Percentiles rank a stretch among this genome's conserved stretches.
These are phyloP conservation scores for Colletotrichum incanum DNA, from an alignment of 2,329 filamentous ascomycete species.

Conservation along the genomic window DNA sequence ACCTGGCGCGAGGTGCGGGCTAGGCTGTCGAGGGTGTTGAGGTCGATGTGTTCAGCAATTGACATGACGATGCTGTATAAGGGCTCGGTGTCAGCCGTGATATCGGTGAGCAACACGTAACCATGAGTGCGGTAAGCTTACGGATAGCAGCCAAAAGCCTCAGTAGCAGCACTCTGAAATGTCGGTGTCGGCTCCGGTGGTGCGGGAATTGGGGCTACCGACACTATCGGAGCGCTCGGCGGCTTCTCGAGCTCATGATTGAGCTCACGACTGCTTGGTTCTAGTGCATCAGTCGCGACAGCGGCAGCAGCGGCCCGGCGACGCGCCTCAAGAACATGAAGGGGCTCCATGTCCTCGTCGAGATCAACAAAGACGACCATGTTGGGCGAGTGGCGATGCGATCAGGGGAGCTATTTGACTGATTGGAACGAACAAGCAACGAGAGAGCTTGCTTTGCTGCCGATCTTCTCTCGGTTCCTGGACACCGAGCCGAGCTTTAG, in stretches of 20 bases:
- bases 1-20: slow-evolving; percentile 87
- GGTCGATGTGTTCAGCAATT: slow-evolving; percentile 84
- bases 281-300: slow-evolving; percentile 33
- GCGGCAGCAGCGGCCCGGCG: slow-evolving; percentile 33
- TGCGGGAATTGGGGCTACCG: slow-evolving; percentile 5
- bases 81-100: slow-evolving; percentile 18
- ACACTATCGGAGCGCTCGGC: neutral
- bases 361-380: slow-evolving; percentile 48
- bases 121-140: slow-evolving; percentile 44
- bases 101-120: neutral
- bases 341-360: slow-evolving; percentile 44
- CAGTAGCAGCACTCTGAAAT: slow-evolving; percentile 47
- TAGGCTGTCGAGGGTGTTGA: slow-evolving; percentile 88
- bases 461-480: slow-evolving; percentile 37
- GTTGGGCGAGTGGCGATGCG: slow-evolving; percentile 3
- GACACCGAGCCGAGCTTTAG: slow-evolving; percentile 37
- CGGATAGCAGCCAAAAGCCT: slow-evolving; percentile 57
- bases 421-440: slow-evolving; percentile 24
- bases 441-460: slow-evolving; percentile 30
- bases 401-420: slow-evolving; percentile 24
- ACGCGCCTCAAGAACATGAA: slow-evolving; percentile 34
- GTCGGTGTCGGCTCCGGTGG: slow-evolving; percentile 31
- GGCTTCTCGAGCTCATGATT: slow-evolving; percentile 16
- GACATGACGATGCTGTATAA: slow-evolving; percentile 79
- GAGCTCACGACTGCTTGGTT: slow-evolving; percentile 27